Base-by-base conservation (phyloP, 163 green algal species). In the Chloroidium sp. region DNA sequence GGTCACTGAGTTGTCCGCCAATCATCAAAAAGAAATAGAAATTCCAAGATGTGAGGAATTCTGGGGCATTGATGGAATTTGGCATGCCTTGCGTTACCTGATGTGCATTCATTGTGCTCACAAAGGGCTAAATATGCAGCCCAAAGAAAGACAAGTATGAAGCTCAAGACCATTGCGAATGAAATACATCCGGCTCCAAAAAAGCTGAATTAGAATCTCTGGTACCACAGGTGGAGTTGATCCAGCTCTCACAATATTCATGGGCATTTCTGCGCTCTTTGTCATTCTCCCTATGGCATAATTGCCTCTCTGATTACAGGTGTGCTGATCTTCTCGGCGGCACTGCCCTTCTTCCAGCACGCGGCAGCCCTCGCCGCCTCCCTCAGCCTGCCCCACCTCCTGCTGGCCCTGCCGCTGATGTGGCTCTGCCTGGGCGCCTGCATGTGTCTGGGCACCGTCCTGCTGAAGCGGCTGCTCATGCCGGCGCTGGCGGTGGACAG, bases 381-480 rank as follows among this genome's bases (percentile, higher is more conserved):
- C 6, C 14, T 59, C 12, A 62, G 77, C 77, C 8, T 75, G 77
- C 36, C 62, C 2, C 36, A 36, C 2, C n/a, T 62, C 12, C 61
- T 80, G 62, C 62, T 57, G 13, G 3, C 12, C 57, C 6, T 59
- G 76, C 12, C 62, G 61, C 68, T 75, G 69, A 61, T 75, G 79
- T 82, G 69, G 69, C 1, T 78, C 13, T 14, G 57, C 3, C 58
- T 74, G 14, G n/a, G 69, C 59, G 61, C 69, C 4, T 69, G 61
- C 6, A 69, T 69, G 2, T 82, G 79, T 14, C 68, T 76, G 69
- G 78, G 59, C 1, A 61, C 79, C 3, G 69, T 75, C 2, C 36
- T 74, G n/a, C 62, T 61, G 60, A 82, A 82, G 69, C 14, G 74
- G n/a, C 2, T 69, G 1, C 10, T 82, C 14, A 61, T 67, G 61